phyloP scores from a whole-genome alignment of 805 yeast species.

The Candida railenensis region DNA sequence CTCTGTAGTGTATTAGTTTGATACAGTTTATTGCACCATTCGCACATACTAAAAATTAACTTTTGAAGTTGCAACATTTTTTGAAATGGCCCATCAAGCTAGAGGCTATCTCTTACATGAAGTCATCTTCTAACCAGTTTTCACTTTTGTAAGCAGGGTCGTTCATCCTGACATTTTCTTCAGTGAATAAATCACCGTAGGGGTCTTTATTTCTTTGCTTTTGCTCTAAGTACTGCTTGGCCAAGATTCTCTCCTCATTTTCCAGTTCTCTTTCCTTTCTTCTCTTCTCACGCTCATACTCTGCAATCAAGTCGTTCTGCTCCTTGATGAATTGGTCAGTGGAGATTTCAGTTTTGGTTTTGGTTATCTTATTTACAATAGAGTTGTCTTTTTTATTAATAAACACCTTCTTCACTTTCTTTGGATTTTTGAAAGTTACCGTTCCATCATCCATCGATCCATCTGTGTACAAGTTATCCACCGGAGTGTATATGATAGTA shows the following conservation, averaged over 20 bases:
- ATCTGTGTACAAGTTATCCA: constrained; percentile 63
- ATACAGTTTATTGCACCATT: too few relatives aligned
- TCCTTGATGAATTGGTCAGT: constrained; percentile 43
- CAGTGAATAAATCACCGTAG: constrained; percentile 35
- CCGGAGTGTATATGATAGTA: constrained; percentile 71
- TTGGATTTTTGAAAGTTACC: constrained; percentile 66
- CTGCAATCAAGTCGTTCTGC: constrained; percentile 28
- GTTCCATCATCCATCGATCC: constrained; percentile 78
- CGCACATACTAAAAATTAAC: too few relatives aligned
- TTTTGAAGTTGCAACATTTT: too few relatives aligned
- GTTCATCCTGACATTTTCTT: constrained; percentile 27
- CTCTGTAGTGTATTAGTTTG: too few relatives aligned
- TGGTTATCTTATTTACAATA: constrained; percentile 59
- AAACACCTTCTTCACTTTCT: constrained; percentile 50
- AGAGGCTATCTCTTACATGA: constrained; percentile 27
- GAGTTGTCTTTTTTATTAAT: constrained; percentile 58
- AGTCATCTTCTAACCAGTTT: constrained; percentile 40
- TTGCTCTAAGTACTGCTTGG: constrained; percentile 37
- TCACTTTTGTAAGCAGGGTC: constrained; percentile 33
- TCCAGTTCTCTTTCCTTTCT: constrained; percentile 33
- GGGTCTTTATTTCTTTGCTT: constrained; percentile 32
- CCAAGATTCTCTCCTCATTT: constrained; percentile 29
- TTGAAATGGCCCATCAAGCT: too few relatives aligned
- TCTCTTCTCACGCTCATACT: constrained; percentile 38
- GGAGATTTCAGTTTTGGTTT: constrained; percentile 57